Conservation (phyloP, 2,329 filamentous ascomycete species). For the Aphanoascus verrucosus region DNA sequence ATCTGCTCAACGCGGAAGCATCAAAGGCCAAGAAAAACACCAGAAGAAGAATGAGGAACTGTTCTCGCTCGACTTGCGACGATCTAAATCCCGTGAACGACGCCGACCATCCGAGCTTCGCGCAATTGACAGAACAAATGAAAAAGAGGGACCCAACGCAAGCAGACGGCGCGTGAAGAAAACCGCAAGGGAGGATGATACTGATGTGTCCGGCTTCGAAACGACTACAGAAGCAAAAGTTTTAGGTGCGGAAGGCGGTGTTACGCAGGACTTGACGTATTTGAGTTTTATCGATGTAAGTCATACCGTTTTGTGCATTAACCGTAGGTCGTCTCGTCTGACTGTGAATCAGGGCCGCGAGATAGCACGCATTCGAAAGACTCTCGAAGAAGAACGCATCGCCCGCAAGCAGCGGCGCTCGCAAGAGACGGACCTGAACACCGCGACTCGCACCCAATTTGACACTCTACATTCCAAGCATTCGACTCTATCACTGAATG, state of each 20-base stretch:
- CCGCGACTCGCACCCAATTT: not conserved
- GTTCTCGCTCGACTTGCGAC: constrained; percentile 12
- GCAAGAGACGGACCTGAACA: not conserved
- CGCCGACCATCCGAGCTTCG: not conserved
- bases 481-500: not conserved
- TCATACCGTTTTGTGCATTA: constrained; percentile 10
- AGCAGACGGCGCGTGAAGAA: constrained; percentile 33
- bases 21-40: constrained; percentile 12
- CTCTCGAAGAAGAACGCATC: constrained; percentile 45
- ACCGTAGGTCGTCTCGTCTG: constrained; percentile 1
- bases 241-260: not conserved
- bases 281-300: constrained; percentile 45
- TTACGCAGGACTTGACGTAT: constrained; percentile 37
- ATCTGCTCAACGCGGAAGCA: not conserved
- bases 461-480: constrained; percentile 1
- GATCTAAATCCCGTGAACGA: constrained; percentile 1
- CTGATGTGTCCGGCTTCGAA: constrained; percentile 20
- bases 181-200: constrained; percentile 28
- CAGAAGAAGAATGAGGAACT: constrained; percentile 11
- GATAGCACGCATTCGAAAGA: constrained; percentile 45
- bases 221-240: constrained; percentile 11
- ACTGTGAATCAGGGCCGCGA: constrained; percentile 30
- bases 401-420: constrained; percentile 30
- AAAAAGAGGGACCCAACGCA: constrained; percentile 28
- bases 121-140: constrained; percentile 8